Base-by-base conservation (phyloP, 1,284 basidiomycete species). In the Termitomyces sp. region DNA sequence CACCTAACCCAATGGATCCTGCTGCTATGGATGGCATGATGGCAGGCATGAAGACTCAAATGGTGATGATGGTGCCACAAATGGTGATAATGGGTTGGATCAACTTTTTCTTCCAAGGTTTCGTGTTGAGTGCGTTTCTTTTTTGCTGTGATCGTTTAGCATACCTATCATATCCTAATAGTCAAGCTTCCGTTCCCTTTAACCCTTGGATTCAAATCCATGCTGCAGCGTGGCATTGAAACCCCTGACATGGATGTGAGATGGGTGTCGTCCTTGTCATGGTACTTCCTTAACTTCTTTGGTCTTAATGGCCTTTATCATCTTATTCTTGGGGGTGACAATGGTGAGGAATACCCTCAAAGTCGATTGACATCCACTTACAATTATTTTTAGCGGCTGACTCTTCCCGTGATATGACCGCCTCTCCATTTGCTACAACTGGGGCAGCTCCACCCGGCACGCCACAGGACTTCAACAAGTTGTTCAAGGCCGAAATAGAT, bases 51-150 rank as follows among this genome's bases (percentile, higher is more conserved):
- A 99, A 98, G 78, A 97, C 96, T 47, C 96, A 98, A 72, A 94
- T 94, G 78, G 94, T 98, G 50, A 95, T 96, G 86, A 92, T 92
- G 91, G 88, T 96, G 7, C 93, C 91, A 8, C 93, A 97, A 71
- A 98, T 98, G 86, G 79, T 98, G 58, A 95, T 99, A 63, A 99
- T 99, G 97, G 96, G 95, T 57, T 99, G 97, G 92, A 97, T 99
- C 76, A 97, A 96, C 72, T 95, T 96, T 70, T 99, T 99, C 83
- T 99, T 99, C 75, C 91, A 93, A 60, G 96, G 96, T 31, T 98
- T 99, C 68, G 91, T 99, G 49, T 80, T 97, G 55, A 97, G 96
- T 97, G 68, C 70, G 93, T 84, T 44, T 49, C 39, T 44, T 47
- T 46, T 14, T 24, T 9, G 37, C 19, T 53, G 44, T 30, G 11